Conservation (phyloP, 2,329 filamentous ascomycete species). For the Diaporthe ampelina region DNA sequence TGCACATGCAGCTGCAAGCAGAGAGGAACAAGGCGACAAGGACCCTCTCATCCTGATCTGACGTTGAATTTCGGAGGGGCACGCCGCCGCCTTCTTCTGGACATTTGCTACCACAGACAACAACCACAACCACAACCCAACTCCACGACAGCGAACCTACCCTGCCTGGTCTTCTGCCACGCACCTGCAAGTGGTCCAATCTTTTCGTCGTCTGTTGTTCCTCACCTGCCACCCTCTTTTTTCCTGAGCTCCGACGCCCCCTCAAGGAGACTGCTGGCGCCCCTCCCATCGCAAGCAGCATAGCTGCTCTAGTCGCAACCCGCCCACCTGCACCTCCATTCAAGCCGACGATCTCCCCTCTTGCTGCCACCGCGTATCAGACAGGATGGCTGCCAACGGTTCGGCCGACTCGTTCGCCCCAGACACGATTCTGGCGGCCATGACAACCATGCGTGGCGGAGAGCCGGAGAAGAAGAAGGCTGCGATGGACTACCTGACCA, state of each 20-base stretch:
- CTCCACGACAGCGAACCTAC: conserved; percentile 4
- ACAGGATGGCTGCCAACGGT: conserved; percentile 76
- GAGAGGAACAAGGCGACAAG: conserved; percentile 29
- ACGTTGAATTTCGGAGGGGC: conserved; percentile 42
- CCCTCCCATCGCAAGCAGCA: conserved; percentile 35
- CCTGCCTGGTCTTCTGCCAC: conserved; percentile 16
- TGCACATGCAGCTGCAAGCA: conserved; percentile 33
- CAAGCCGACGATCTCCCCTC: conserved; percentile 43
- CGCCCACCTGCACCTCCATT: conserved; percentile 45
- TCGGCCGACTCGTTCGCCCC: conserved; percentile 82
- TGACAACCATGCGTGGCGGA: conserved; percentile 91
- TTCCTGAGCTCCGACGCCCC: conserved; percentile 1
- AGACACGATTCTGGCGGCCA: conserved; percentile 81
- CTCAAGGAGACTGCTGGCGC: conserved; percentile 33
- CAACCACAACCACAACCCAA: conserved; percentile 1
- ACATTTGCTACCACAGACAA: conserved; percentile 8
- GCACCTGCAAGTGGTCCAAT: conserved; percentile 21
- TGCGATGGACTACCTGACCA: conserved; percentile 86
- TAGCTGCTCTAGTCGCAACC: conserved; percentile 36
- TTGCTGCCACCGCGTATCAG: conserved; percentile 39
- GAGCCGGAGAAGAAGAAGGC: conserved; percentile 89
- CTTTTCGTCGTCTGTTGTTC: background rate
- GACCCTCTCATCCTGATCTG: conserved; percentile 35
- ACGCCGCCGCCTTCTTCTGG: conserved; percentile 29
- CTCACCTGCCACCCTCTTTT: conserved; percentile 30